These are phyloP conservation scores for Camelina sativa DNA, from an alignment of 345 rosid genomes.

Conservation along the genomic window DNA sequence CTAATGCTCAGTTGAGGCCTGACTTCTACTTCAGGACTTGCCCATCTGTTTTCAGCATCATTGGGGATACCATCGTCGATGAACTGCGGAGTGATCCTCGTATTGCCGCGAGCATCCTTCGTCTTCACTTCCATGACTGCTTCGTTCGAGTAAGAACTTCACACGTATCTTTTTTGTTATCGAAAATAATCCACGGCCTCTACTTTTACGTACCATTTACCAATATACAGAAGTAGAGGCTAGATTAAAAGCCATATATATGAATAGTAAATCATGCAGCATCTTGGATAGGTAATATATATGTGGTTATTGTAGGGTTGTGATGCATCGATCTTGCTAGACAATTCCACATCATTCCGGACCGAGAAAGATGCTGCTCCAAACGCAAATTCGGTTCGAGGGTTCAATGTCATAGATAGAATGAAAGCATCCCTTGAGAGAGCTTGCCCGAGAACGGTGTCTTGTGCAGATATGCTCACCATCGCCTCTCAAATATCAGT, in stretches of 20 bases:
- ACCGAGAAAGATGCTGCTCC: conserved; percentile 58
- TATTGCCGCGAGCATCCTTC: conserved; percentile 43
- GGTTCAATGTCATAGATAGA: conserved; percentile 55
- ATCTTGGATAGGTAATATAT: neutral
- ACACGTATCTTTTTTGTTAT: no score
- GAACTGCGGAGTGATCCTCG: conserved; percentile 37
- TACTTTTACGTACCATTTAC: neutral
- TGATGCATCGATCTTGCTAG: conserved; percentile 61
- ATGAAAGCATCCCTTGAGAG: conserved; percentile 58
- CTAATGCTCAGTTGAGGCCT: conserved; percentile 40
- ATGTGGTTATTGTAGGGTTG: conserved; percentile 52
- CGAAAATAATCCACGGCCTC: neutral
- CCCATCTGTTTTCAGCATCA: conserved; percentile 15
- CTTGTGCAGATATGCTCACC: conserved; percentile 61
- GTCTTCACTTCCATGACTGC: conserved; percentile 45
- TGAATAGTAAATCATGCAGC: neutral
- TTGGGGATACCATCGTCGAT: conserved; percentile 22
- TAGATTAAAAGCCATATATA: neutral
- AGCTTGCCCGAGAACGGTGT: conserved; percentile 52
- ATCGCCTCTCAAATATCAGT: conserved; percentile 53
- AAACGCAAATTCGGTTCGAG: conserved; percentile 62
- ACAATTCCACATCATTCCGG: conserved; percentile 43
- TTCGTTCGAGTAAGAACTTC: conserved; percentile 38
- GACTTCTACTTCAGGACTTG: conserved; percentile 35
- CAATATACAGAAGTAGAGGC: neutral